phyloP scores from a whole-genome alignment of 2,329 filamentous ascomycete species.

The Hypocrella siamensis region DNA sequence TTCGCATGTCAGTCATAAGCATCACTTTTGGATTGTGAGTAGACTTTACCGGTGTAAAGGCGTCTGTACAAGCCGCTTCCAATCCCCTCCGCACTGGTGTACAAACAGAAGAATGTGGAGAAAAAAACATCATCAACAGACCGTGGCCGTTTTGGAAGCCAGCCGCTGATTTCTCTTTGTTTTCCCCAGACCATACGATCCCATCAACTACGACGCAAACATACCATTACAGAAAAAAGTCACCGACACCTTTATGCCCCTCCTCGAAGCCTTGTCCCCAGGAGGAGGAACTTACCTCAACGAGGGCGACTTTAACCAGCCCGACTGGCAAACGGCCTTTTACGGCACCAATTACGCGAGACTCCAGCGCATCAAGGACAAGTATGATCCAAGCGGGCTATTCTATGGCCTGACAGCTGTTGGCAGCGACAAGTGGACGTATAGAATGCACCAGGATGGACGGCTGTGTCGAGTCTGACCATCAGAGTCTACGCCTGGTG shows the following conservation, averaged over 20 bases:
- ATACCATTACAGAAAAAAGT: neutral
- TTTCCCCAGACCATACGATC: no score
- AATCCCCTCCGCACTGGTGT: neutral
- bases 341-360: conserved; percentile 24
- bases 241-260: neutral
- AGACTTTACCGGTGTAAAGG: neutral
- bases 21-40: neutral
- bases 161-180: no score
- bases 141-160: neutral
- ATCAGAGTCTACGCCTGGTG: no score
- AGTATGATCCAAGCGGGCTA: conserved; percentile 25
- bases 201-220: no score
- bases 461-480: conserved; percentile 1
- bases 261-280: neutral
- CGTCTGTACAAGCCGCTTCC: no score
- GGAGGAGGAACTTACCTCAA: conserved; percentile 20
- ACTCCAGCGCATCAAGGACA: conserved; percentile 25
- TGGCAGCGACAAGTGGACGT: conserved; percentile 25
- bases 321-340: conserved; percentile 22
- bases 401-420: conserved; percentile 30
- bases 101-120: neutral
- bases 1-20: neutral
- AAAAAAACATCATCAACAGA: neutral
- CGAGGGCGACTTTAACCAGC: conserved; percentile 27
- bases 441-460: neutral